These are phyloP conservation scores for Podila epicladia DNA, from an alignment of 192 early-diverging fungal species.

Conservation along the genomic window DNA sequence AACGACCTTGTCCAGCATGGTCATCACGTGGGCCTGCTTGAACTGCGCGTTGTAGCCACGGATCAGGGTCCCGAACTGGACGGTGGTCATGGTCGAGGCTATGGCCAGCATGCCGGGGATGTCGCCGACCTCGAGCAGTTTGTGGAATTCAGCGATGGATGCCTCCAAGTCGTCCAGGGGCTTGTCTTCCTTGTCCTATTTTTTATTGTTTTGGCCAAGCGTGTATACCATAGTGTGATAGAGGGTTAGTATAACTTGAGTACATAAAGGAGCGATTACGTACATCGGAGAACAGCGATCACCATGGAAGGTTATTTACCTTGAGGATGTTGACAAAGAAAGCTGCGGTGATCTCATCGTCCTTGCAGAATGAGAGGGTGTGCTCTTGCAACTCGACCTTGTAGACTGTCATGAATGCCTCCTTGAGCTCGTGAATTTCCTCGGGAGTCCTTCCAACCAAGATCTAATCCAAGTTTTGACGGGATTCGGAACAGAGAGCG, in stretches of 20 bases:
- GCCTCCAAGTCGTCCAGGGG: constrained; percentile 19
- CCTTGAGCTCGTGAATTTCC: constrained; percentile 33
- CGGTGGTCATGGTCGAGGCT: constrained; percentile 17
- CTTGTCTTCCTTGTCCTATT: constrained; percentile 37
- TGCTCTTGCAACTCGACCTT: constrained; percentile 23
- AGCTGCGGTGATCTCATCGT: constrained; percentile 9
- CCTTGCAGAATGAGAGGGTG: constrained; percentile 17
- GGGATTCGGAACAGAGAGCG: neutral
- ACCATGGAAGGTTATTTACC: constrained; percentile 2
- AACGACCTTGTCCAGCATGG: constrained; percentile 24
- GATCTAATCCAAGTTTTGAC: constrained; percentile 8
- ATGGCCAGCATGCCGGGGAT: constrained; percentile 5
- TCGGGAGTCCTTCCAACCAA: constrained; percentile 40
- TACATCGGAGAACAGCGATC: too few relatives aligned
- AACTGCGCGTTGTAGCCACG: constrained; percentile 14
- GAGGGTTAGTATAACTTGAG: neutral
- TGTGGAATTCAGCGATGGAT: constrained; percentile 14
- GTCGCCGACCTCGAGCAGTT: constrained; percentile 14
- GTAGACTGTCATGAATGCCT: constrained; percentile 24
- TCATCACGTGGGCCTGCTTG: constrained; percentile 27
- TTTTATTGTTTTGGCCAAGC: neutral
- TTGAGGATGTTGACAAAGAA: constrained; percentile 30
- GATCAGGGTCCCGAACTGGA: constrained; percentile 19
- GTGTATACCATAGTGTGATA: neutral
- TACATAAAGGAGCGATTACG: neutral